These are phyloP conservation scores for Boletus barrowsii DNA, from an alignment of 768 basidiomycete genomes.

Conservation along the genomic window DNA sequence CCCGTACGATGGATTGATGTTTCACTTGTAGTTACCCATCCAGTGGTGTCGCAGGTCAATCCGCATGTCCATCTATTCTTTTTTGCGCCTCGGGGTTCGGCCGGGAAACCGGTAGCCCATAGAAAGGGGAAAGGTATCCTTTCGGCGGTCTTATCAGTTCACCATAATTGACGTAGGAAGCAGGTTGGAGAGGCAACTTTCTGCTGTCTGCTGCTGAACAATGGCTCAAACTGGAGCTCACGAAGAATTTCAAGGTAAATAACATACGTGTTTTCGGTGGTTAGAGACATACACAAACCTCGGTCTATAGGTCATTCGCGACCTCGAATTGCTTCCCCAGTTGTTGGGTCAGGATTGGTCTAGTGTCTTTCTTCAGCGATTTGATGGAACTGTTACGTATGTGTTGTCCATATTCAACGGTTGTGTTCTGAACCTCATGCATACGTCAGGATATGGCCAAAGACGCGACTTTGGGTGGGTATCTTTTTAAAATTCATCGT, in stretches of 20 bases:
- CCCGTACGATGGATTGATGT: not conserved
- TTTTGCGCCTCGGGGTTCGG: slow-evolving; percentile 85
- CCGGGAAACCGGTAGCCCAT: slow-evolving; percentile 92
- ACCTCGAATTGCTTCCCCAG: slow-evolving; percentile 93
- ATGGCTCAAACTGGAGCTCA: slow-evolving; percentile 91
- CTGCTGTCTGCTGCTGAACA: slow-evolving; percentile 89
- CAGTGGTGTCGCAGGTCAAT: slow-evolving; percentile 93
- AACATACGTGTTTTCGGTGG: not conserved
- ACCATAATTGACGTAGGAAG: not conserved
- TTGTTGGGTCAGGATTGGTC: slow-evolving; percentile 95
- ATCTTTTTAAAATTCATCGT: not conserved
- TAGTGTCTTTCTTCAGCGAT: slow-evolving; percentile 91
- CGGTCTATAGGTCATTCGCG: slow-evolving; percentile 73
- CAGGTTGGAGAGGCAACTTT: slow-evolving; percentile 95
- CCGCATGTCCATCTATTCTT: slow-evolving; percentile 91
- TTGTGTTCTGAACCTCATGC: slow-evolving; percentile 22
- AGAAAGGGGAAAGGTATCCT: slow-evolving; percentile 79
- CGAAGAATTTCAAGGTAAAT: slow-evolving; percentile 87
- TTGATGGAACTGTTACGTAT: slow-evolving; percentile 85
- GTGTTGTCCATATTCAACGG: slow-evolving; percentile 26
- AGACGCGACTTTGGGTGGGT: slow-evolving; percentile 69
- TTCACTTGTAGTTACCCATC: slow-evolving; percentile 67
- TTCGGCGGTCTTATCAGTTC: not conserved
- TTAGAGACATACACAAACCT: not conserved
- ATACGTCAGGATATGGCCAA: slow-evolving; percentile 74